Percentiles rank a stretch among this genome's conserved stretches.
These are phyloP conservation scores for Cylindrotheca fusiformis DNA, from an alignment of 108 stramenopile species.

Conservation along the genomic window DNA sequence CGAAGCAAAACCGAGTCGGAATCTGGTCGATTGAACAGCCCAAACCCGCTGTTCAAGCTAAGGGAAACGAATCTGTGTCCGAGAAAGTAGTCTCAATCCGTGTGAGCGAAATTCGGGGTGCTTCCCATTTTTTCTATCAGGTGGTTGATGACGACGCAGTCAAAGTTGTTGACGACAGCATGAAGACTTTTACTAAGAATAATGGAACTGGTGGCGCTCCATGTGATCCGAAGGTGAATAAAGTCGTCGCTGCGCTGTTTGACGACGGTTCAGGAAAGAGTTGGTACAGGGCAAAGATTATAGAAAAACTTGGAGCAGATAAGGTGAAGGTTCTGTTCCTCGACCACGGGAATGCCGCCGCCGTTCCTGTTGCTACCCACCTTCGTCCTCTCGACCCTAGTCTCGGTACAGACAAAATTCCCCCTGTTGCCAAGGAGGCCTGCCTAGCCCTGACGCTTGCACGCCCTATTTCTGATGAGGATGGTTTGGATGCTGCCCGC, in stretches of 20 bases:
- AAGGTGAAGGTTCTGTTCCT: conserved; percentile 84
- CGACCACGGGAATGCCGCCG: conserved; percentile 95
- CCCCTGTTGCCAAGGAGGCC: conserved; percentile 85
- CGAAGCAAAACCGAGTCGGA: conserved; percentile 73
- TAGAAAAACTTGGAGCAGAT: conserved; percentile 52
- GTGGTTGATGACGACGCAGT: conserved; percentile 68
- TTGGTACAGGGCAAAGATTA: conserved; percentile 97
- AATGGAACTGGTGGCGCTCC: conserved; percentile 81
- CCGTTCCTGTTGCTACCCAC: conserved; percentile 67
- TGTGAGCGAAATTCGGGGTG: conserved; percentile 89
- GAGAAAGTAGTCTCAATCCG: conserved; percentile 62
- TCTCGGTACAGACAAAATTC: conserved; percentile 68
- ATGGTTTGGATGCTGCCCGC: conserved; percentile 82
- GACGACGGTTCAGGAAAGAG: conserved; percentile 89
- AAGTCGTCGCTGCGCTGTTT: conserved; percentile 91
- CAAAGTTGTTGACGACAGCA: conserved; percentile 80
- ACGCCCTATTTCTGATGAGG: conserved; percentile 73
- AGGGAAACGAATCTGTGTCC: conserved; percentile 43
- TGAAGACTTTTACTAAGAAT: conserved; percentile 82
- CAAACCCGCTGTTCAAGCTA: conserved; percentile 31
- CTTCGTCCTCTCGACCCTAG: conserved; percentile 86
- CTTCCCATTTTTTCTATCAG: conserved; percentile 89
- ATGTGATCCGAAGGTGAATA: conserved; percentile 79
- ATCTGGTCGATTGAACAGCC: conserved; percentile 69
- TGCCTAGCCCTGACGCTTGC: conserved; percentile 68